Evolutionary conservation across 441 rosid species (phyloP), one percentile per base, ranked within the genome.

Genomic region (Manihot esculenta): DNA sequence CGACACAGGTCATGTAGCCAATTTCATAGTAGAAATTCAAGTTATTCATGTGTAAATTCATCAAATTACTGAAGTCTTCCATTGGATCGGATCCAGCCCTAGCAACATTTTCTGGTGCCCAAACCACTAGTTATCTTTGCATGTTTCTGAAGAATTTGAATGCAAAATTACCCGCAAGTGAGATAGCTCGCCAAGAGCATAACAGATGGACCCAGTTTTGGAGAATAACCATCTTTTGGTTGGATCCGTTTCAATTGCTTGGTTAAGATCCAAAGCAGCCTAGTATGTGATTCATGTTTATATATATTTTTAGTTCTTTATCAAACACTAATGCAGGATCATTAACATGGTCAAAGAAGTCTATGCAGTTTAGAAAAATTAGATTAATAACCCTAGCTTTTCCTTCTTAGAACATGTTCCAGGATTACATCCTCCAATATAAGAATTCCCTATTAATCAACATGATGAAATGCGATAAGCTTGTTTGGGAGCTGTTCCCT

Each of bases 231-330:
- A 21, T 7, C 26, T 23, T 53, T 20, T 21, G 23, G 30, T 13
- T 26, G 5, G 30, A 23, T 63, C 33, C 67, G 3, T 63, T 44
- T 63, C 51, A 63, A 63, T 13, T 10, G 53, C 66, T 62, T 62
- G 51, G 53, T 44, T 24, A 42, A 44, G 20, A 14, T 26, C 3
- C 27, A 35, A 15, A 57, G 15, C 27, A 57, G 24, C 59, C 15
- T 54, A 0, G 30, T 12, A 24, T 33, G 27, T 56, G 60, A 10
- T 56, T 56, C 30, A 56, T 4, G 3, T 26, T 18, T 56, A 3
- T 13, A 6, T 27, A 14, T 14, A 13, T 9, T 27, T 38, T 26
- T 2, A 57, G 20, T 20, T 27, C 20, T 15, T 10, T 56, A 44
- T 42, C 63, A 24, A 64, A 14, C 6, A 18, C 9, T 45, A 44